Evolutionary conservation across 2,329 filamentous ascomycete genomes (phyloP), one percentile per base, ranked within the genome.

Genomic region (Dichotomopilus funicola): DNA sequence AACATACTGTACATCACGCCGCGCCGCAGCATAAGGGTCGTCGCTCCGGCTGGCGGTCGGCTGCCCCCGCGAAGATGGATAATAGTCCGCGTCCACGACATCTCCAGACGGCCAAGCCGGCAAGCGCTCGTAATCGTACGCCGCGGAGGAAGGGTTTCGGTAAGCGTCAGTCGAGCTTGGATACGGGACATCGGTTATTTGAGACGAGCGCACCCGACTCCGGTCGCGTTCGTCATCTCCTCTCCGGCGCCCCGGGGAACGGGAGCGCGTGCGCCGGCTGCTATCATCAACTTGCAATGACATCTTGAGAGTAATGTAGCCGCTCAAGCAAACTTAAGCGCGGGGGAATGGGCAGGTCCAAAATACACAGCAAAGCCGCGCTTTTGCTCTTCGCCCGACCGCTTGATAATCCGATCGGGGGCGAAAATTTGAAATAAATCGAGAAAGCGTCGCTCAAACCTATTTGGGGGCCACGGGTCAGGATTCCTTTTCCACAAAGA

Each of bases 271-370:
- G 53, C 75, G 73, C 46, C 72, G 72, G 49, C 69, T 67, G 56
- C 66, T 66, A 54, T 75, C 73, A 56, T 77, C 75, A 52, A 79
- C 74, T 54, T 73, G 71, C 45, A 81, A 71, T 62, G 80, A 81
- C 79, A 82, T 82, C 63, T 27, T 27, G 3, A 27, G 19, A 27
- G 19, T 55, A 27, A n/a, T 10, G 36, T 49, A n/a, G 5, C 11
- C 56, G 63, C 40, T 27, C 19, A 27, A 27, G 19, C 19, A 27
- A 27, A 27, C 19, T 27, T 27, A 27, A 27, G 19, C 19, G 19
- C 19, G 19, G 19, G 19, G 19, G 19, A 27, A 27, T 27, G 19
- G 19, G 3, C 19, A 27, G 19, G 19, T 27, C 19, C 19, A 27
- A 27, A 27, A 27, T 27, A 27, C 19, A 27, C 19, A 27, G 19